Conservation (phyloP, 1,284 basidiomycete genomes). For the Ceratobasidium sp. region DNA sequence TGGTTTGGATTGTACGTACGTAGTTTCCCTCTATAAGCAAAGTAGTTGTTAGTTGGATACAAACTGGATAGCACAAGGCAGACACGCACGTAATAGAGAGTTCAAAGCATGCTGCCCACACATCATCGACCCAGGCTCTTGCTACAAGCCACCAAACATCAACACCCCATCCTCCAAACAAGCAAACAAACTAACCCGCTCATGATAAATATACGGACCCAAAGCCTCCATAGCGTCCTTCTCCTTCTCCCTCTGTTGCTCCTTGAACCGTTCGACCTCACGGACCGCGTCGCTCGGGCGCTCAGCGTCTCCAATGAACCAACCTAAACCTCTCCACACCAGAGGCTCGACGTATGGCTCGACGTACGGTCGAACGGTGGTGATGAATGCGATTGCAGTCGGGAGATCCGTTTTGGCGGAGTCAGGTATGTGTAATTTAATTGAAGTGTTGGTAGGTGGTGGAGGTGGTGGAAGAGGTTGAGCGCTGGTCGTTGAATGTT, state of each 20-base stretch:
- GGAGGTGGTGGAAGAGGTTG: too few relatives aligned
- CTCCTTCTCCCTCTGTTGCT: conserved; percentile 44
- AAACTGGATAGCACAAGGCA: conserved; percentile 33
- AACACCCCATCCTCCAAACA: background rate
- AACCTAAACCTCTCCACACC: conserved; percentile 28
- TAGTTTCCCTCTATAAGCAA: conserved; percentile 72
- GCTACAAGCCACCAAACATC: conserved; percentile 55
- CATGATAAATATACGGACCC: conserved; percentile 40
- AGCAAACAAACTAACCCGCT: conserved; percentile 30
- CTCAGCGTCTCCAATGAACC: conserved; percentile 35
- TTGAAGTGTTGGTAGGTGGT: background rate
- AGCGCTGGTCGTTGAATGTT: too few relatives aligned
- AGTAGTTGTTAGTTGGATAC: conserved; percentile 16
- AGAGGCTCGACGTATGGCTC: conserved; percentile 38
- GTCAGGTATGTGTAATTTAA: too few relatives aligned
- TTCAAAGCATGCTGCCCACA: conserved; percentile 90
- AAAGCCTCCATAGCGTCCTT: conserved; percentile 38
- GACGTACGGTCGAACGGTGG: conserved; percentile 37
- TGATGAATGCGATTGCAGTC: conserved; percentile 39
- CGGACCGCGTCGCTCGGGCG: conserved; percentile 40
- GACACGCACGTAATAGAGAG: conserved; percentile 73
- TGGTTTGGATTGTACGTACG: conserved; percentile 61
- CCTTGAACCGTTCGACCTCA: conserved; percentile 37
- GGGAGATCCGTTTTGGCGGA: conserved; percentile 25
- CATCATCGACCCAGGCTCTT: conserved; percentile 81